Conservation (phyloP, 2,329 filamentous ascomycete species). For the Chrysoporthe cubensis region DNA sequence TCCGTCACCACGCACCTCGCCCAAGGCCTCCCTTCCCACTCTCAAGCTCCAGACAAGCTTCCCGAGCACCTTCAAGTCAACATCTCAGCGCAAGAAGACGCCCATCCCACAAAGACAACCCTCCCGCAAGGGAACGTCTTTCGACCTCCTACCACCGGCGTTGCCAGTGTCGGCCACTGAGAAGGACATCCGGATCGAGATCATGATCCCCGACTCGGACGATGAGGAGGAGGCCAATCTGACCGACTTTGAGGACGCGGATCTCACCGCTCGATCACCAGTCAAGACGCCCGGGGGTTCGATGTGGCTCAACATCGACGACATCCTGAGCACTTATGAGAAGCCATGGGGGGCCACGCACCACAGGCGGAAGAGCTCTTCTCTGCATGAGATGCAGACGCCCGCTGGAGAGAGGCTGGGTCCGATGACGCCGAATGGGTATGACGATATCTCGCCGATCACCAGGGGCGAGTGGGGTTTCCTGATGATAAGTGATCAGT, state of each 20-base stretch:
- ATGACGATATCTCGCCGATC: slow-evolving; percentile 65
- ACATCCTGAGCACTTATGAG: slow-evolving; percentile 42
- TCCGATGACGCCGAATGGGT: slow-evolving; percentile 60
- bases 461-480: slow-evolving; percentile 67
- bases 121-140: slow-evolving; percentile 3
- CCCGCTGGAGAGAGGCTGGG: slow-evolving; percentile 41
- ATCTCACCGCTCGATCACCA: slow-evolving; percentile 44
- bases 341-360: slow-evolving; percentile 19
- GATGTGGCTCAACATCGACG: slow-evolving; percentile 44
- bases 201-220: slow-evolving; percentile 30
- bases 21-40: slow-evolving; percentile 23
- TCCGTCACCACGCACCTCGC: slow-evolving; percentile 6
- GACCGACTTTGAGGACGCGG: slow-evolving; percentile 40
- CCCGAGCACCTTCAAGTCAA: slow-evolving; percentile 28
- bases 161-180: slow-evolving; percentile 10
- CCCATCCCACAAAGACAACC: slow-evolving; percentile 16
- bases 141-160: background rate
- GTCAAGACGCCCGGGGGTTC: slow-evolving; percentile 35
- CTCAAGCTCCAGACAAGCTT: slow-evolving; percentile 38
- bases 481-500: slow-evolving; percentile 55
- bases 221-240: slow-evolving; percentile 35
- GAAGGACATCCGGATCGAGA: slow-evolving; percentile 32
- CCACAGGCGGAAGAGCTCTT: slow-evolving; percentile 23
- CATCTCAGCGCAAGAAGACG: slow-evolving; percentile 17
- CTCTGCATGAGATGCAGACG: slow-evolving; percentile 15